phyloP scores from a whole-genome alignment of 129 eudicot genomes.

The Chrysanthemum makinoi region DNA sequence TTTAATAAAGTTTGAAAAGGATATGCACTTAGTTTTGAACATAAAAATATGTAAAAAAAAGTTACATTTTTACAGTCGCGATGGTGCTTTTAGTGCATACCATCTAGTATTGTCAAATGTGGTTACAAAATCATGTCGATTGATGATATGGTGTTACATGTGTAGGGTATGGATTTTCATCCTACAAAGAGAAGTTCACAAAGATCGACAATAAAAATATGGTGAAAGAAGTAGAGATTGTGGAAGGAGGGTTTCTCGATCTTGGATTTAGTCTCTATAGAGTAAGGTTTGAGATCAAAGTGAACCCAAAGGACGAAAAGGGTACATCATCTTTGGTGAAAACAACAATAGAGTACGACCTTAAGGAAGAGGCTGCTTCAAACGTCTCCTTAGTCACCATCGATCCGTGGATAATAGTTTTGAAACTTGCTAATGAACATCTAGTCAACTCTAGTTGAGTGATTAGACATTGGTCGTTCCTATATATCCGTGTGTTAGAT shows the following conservation, averaged over 20 bases:
- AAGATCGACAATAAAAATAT: conserved; percentile 15
- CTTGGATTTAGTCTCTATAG: conserved; percentile 16
- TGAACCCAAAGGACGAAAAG: background rate
- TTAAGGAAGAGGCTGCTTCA: conserved; percentile 15
- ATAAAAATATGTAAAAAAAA: too few species aligned
- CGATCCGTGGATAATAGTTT: background rate
- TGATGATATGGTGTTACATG: background rate
- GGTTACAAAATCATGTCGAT: too few species aligned
- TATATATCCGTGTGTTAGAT: background rate
- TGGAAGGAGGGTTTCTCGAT: conserved; percentile 30
- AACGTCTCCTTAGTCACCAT: conserved; percentile 11
- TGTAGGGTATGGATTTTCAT: conserved; percentile 14
- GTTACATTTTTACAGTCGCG: too few species aligned
- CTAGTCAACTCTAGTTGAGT: conserved; percentile 17
- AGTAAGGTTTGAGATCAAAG: conserved; percentile 17
- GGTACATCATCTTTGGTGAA: conserved; percentile 3
- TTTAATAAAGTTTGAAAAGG: too few species aligned
- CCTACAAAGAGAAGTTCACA: conserved; percentile 17
- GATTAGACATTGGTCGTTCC: background rate
- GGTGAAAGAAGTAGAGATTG: conserved; percentile 19
- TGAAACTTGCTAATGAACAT: conserved; percentile 18
- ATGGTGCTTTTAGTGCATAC: too few species aligned
- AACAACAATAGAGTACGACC: conserved; percentile 23
- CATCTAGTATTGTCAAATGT: too few species aligned
- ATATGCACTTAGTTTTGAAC: too few species aligned